Percentiles rank a stretch among this genome's conserved stretches.
Evolutionary conservation across 495 filamentous ascomycete species (phyloP).

Genomic region (Podospora anserina): DNA sequence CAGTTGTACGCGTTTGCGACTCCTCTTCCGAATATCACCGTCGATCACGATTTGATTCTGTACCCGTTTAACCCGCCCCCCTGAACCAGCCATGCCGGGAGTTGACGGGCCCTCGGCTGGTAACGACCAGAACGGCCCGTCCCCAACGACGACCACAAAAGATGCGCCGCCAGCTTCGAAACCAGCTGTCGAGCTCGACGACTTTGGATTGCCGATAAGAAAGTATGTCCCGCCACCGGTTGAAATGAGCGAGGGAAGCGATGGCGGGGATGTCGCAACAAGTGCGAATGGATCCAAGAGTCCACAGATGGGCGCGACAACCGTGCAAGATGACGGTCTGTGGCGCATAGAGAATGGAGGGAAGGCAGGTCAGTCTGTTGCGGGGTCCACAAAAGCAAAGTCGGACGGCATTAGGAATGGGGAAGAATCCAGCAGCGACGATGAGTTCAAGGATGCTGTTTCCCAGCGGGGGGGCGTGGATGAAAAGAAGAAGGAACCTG

Average conservation of each 20-base stretch:
- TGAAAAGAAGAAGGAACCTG: slow-evolving; percentile 22
- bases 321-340: background rate
- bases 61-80: background rate
- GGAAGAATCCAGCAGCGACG: slow-evolving; percentile 23
- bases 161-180: slow-evolving; percentile 12
- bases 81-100: slow-evolving; percentile 25
- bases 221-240: slow-evolving; percentile 34
- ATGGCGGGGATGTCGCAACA: slow-evolving; percentile 9
- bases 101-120: slow-evolving; percentile 27
- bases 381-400: background rate
- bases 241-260: background rate
- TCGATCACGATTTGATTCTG: background rate
- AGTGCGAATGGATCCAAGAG: background rate
- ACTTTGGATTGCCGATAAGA: slow-evolving; percentile 54
- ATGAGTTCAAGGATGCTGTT: slow-evolving; percentile 43
- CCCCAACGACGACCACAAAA: slow-evolving; percentile 10
- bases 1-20: background rate
- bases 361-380: background rate
- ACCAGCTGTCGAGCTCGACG: slow-evolving; percentile 45
- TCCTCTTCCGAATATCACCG: background rate
- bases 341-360: background rate
- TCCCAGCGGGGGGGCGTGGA: slow-evolving; percentile 14
- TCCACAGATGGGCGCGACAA: background rate
- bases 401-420: background rate
- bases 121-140: slow-evolving; percentile 19